Base-by-base conservation (phyloP, 176 grass and related monocot genomes). In the Lolium perenne region DNA sequence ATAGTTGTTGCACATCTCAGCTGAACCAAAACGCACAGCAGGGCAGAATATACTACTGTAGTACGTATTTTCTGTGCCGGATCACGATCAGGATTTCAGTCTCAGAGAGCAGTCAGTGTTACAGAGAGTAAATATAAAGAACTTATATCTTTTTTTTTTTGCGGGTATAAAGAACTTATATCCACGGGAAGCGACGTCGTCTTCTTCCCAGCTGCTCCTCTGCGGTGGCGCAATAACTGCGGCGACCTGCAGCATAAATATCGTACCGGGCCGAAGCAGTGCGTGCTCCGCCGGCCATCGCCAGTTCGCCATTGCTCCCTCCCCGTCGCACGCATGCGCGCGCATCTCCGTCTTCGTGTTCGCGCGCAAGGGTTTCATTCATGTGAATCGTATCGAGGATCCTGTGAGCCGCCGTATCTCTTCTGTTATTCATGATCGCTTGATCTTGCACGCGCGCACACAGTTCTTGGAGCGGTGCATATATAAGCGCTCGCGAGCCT, bases 351-450 rank as follows among this genome's bases (percentile, higher is more conserved):
- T 38, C 73, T 20, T 48, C 72, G 35, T 43, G 26, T 32, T 69
- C 61, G n/a, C 3, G 6, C 72, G 17, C 66, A 63, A 71, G 81
- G 75, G 61, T 83, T 87, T 54, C 81, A 50, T 84, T 54, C 81
- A 50, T 84, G 85, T 83, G 89, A 87, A n/a, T 66, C 29, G 20
- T 29, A 21, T 71, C 87, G 84, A 76, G 84, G 89, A 83, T 87
- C 80, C 48, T 83, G 89, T 91, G 85, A 91, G 14, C 74, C 67
- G 20, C 22, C 74, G 43, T 57, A 50, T 82, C 45, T 23, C 67
- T 32, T 4, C 15, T 76, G 23, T 71, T 38, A 83, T 83, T 88
- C 79, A 88, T 78, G 45, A 5, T 55, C 40, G 8, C 48, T 50
- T 51, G 18, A 38, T 80, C 87, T 22, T 56, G 76, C 67, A 74